Percentiles rank a stretch among this genome's conserved stretches.
Conservation (phyloP, 1,284 basidiomycete genomes). For the Moesziomyces sp. region DNA sequence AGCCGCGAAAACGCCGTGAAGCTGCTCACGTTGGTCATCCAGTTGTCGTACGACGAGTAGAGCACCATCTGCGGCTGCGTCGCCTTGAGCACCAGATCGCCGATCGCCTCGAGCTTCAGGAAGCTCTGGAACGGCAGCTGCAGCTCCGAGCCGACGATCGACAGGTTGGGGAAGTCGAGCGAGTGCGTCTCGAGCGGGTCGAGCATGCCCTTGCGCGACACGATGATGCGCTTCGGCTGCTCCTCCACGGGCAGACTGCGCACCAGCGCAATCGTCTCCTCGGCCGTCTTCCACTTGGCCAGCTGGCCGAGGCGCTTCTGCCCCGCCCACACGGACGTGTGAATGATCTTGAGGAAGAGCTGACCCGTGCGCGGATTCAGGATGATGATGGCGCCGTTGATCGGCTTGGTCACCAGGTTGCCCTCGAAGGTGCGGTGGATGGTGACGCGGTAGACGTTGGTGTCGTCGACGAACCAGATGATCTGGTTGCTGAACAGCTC, state of each 20-base stretch:
- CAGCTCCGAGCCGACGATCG: constrained; percentile 98
- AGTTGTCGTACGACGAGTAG: constrained; percentile 98
- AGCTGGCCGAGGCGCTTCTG: constrained; percentile 99
- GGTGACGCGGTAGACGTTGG: constrained; percentile 98
- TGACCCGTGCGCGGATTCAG: constrained; percentile 99
- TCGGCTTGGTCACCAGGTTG: constrained; percentile 99
- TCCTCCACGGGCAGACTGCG: constrained; percentile 98
- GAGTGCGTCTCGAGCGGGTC: constrained; percentile 90
- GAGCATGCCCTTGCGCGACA: constrained; percentile 99
- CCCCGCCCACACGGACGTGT: constrained; percentile 99
- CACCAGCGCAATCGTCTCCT: constrained; percentile 98
- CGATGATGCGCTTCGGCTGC: constrained; percentile 99
- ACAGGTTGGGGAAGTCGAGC: constrained; percentile 98
- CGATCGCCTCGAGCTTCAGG: constrained; percentile 99
- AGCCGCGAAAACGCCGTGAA: constrained; percentile 99
- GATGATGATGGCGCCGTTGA: constrained; percentile 99
- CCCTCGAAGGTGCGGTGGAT: constrained; percentile 99
- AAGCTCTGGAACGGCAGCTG: constrained; percentile 99
- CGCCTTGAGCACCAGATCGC: constrained; percentile 94
- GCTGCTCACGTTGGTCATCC: constrained; percentile 98
- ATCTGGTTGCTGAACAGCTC: constrained; percentile 99
- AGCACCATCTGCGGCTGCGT: constrained; percentile 99
- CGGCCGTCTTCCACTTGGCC: constrained; percentile 99
- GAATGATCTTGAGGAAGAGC: constrained; percentile 98
- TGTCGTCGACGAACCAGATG: constrained; percentile 99